phyloP scores from a whole-genome alignment of 1,139 yeast genomes.

The Diutina ranongensis region DNA sequence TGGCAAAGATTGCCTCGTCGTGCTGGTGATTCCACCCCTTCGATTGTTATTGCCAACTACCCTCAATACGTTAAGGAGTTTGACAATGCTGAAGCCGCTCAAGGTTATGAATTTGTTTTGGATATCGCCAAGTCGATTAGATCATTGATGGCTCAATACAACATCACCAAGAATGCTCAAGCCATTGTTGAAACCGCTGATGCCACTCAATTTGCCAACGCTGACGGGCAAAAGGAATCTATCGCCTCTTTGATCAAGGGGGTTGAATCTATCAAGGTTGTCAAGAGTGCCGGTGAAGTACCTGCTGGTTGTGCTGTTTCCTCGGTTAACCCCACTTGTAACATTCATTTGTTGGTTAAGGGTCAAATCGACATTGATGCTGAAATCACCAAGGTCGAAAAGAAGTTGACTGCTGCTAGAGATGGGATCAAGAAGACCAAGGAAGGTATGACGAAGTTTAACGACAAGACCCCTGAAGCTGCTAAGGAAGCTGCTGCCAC shows the following conservation, averaged over 20 bases:
- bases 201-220: slow-evolving; percentile 37
- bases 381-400: slow-evolving; percentile 73
- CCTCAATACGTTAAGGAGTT: slow-evolving; percentile 56
- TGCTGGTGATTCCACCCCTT: slow-evolving; percentile 49
- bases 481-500: slow-evolving; percentile 69
- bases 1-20: slow-evolving; percentile 98
- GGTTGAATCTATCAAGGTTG: slow-evolving; percentile 59
- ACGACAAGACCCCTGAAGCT: slow-evolving; percentile 69
- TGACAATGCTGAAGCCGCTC: slow-evolving; percentile 51
- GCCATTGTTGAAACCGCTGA: slow-evolving; percentile 64
- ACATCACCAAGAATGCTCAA: slow-evolving; percentile 77
- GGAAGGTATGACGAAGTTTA: slow-evolving; percentile 56
- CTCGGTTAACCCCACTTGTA: slow-evolving; percentile 68
- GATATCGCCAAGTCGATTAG: slow-evolving; percentile 87
- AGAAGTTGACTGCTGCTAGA: slow-evolving; percentile 55
- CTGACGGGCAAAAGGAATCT: slow-evolving; percentile 63
- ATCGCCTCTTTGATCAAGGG: slow-evolving; percentile 89
- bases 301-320: slow-evolving; percentile 89
- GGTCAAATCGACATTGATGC: slow-evolving; percentile 90
- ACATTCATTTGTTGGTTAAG: slow-evolving; percentile 83
- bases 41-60: slow-evolving; percentile 73
- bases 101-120: slow-evolving; percentile 72
- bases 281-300: slow-evolving; percentile 38
- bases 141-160: slow-evolving; percentile 82
- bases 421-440: slow-evolving; percentile 33